Evolutionary conservation across 1,139 yeast species (phyloP), one percentile per base, ranked within the genome.

Genomic region (Yamadazyma sp.): DNA sequence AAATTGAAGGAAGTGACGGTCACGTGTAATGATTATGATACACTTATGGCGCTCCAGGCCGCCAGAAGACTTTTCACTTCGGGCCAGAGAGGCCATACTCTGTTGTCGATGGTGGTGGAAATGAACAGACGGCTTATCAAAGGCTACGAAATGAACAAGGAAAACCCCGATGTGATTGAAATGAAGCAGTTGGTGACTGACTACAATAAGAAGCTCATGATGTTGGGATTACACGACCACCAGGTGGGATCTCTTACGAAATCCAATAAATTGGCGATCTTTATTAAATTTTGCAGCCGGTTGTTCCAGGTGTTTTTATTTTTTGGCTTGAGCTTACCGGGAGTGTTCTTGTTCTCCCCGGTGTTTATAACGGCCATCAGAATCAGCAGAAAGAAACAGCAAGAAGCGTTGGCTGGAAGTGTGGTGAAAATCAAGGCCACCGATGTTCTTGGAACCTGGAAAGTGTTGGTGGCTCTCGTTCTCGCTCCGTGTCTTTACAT

Each of bases 1-100:
- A 88, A 92, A 18, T 70, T 92, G 46, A 82, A 82, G 51, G 82
- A 95, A 3, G 97, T 90, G 20, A 90, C 97, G 2, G 95, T 90
- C 3, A 83, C 90, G 12, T 86, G 96, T 56, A 85, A 89, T 21
- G 97, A 92, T 59, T 92, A 82, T 62, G 97, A 90, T 49, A 88
- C 96, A 6, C 68, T 92, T 40, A 86, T 89, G 82, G 87, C 87
- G 16, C 82, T 90, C 34, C 98, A 92, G 61, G 96, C 96, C 3
- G 95, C 94, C 30, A 54, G 77, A 43, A 56, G 77, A 40, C 56
- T 71, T 39, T 70, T 66, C 42, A 68, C 69, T 23, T 60, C 61
- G 35, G 61, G 54, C 29, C 59, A 56, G 43, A 50, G 72, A 35
- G 64, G 61, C 9, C 42, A 42, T 17, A 64, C 69, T 16, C 76